Base-by-base conservation (phyloP, 257 asterid species). In the Plantago major region DNA sequence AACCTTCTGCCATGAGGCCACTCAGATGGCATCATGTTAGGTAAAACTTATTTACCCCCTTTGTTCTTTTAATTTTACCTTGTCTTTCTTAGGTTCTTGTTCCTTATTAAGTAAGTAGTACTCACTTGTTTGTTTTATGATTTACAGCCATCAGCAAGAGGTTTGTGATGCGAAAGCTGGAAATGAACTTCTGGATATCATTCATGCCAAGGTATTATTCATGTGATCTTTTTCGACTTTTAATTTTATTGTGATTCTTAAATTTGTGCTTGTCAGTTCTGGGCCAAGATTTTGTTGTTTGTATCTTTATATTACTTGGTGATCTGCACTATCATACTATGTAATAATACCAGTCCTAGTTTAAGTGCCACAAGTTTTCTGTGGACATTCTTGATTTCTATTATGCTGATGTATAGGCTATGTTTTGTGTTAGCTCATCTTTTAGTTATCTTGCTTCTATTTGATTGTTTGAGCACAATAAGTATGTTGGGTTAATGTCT, bases 131-230 rank as follows among this genome's bases (percentile, higher is more conserved):
- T 14, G n/a, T 48, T 51, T 14, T 52, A 9, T 28, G 22, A 33
- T 62, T 26, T 28, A 11, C 22, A 90, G 96, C 74, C 80, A 88
- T 73, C 98, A 84, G 62, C 94, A 76, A 66, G 98, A 91, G 64
- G 76, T 79, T 44, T 75, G 70, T 76, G 96, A 90, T 65, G 81
- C 88, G 6, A 80, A 79, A 72, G 94, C 98, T 68, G 98, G 90
- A 58, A 82, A 84, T 76, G 98, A 91, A 28, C 73, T 91, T 15
- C 73, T 91, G 76, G 96, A 88, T 71, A 81, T 88, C 73, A 84
- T 91, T 65, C 89, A 85, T 12, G 72, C 95, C 6, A 85, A 91
- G 96, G 96, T 85, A 13, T 54, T 48, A 33, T 4, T 33, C 8
- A 7, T 33, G 42, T 48, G 28, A 37, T 19, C 14, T 1, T 9